Percentiles rank a stretch among this genome's conserved stretches.
phyloP scores from a whole-genome alignment of 352 stramenopile genomes.

The Phytophthora parvispora region DNA sequence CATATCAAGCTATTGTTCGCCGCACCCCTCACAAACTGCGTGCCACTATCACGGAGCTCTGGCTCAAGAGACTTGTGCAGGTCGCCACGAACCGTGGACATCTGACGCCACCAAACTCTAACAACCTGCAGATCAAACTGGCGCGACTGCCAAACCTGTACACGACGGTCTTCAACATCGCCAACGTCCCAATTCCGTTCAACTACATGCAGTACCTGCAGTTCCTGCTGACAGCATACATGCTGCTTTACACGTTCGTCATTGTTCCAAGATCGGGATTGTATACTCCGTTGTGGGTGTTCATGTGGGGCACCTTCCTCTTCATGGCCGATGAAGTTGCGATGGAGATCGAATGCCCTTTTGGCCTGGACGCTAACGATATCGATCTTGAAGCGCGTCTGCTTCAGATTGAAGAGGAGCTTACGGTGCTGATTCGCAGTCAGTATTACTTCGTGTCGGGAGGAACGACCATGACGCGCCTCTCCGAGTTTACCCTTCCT shows the following conservation, averaged over 20 bases:
- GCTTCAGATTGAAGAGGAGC: constrained; percentile 85
- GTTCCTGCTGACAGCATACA: constrained; percentile 74
- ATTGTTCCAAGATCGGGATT: constrained; percentile 79
- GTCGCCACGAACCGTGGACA: constrained; percentile 70
- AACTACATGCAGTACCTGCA: constrained; percentile 91
- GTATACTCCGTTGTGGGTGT: constrained; percentile 85
- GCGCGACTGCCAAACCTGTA: constrained; percentile 76
- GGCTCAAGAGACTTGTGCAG: constrained; percentile 82
- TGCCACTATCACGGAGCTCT: constrained; percentile 82
- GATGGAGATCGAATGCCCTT: constrained; percentile 88
- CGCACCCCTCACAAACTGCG: constrained; percentile 78
- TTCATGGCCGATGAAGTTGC: constrained; percentile 88
- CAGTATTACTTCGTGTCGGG: constrained; percentile 86
- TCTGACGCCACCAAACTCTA: constrained; percentile 64
- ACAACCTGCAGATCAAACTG: constrained; percentile 73
- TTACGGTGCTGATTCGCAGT: constrained; percentile 82
- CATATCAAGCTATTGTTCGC: constrained; percentile 65
- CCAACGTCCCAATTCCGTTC: constrained; percentile 88
- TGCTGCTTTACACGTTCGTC: constrained; percentile 89
- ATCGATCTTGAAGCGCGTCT: constrained; percentile 82
- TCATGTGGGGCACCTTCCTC: constrained; percentile 83
- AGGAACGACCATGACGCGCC: constrained; percentile 46
- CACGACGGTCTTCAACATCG: constrained; percentile 88
- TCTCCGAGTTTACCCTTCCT: constrained; percentile 15
- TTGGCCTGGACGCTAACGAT: constrained; percentile 84